phyloP scores from a whole-genome alignment of 2,329 filamentous ascomycete genomes.

The Talaromyces islandicus region DNA sequence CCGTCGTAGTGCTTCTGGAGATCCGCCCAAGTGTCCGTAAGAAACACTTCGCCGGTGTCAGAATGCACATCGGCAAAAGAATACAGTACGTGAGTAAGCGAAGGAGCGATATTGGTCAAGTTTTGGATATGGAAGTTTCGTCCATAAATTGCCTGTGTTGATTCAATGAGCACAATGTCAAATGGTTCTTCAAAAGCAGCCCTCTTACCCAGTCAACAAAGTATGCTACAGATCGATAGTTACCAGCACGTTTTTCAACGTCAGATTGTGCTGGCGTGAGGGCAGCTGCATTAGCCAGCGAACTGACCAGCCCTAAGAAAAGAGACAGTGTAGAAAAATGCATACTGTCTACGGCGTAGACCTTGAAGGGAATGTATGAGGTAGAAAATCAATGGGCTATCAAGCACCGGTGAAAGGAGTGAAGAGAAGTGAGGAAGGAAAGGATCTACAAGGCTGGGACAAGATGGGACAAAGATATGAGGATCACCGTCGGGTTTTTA shows the following conservation, averaged over 20 bases:
- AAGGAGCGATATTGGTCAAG: slow-evolving; percentile 59
- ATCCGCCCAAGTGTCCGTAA: slow-evolving; percentile 66
- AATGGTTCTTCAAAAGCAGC: neutral
- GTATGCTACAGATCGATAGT: slow-evolving; percentile 34
- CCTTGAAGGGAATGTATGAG: neutral
- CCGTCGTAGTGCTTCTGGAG: slow-evolving; percentile 60
- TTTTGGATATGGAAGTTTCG: slow-evolving; percentile 81
- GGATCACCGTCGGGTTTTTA: neutral
- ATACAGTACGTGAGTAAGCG: slow-evolving; percentile 85
- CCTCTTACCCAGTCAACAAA: slow-evolving; percentile 41
- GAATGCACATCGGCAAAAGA: slow-evolving; percentile 80
- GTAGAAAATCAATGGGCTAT: neutral
- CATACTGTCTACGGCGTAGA: neutral
- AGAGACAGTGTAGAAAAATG: slow-evolving; percentile 1
- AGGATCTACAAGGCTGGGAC: neutral
- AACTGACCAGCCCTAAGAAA: slow-evolving; percentile 1
- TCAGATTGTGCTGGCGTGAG: neutral
- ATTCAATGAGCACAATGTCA: neutral
- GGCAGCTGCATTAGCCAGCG: neutral
- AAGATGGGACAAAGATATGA: neutral
- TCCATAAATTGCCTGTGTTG: slow-evolving; percentile 67
- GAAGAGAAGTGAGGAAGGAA: neutral
- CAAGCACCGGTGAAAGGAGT: neutral
- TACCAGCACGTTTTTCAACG: neutral
- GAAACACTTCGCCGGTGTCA: slow-evolving; percentile 73